Base-by-base conservation (phyloP, 257 asterid species). In the Jaltomata sinuosa region DNA sequence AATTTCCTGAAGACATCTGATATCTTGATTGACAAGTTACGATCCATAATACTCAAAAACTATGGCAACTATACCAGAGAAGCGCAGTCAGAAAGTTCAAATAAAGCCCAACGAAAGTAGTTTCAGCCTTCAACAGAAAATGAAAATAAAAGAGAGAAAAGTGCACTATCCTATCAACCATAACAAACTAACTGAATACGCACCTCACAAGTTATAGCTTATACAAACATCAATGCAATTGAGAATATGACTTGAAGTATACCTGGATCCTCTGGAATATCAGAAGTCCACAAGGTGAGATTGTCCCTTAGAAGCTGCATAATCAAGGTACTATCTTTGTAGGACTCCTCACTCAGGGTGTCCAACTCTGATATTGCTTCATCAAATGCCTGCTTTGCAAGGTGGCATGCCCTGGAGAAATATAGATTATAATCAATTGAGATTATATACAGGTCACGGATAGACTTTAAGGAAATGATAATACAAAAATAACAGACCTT, bases 211-310 rank as follows among this genome's bases (percentile, higher is more conserved):
- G 49, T 68, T 34, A 45, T 68, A 34, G 29, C 34, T 4, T 68
- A 68, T 34, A 68, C 16, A 9, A 34, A 68, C 29, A 68, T 68
- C 77, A 34, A 68, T 8, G 77, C 77, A 68, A 34, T 34, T 34
- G 29, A 68, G 77, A 34, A 68, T 68, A 34, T 4, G 27, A 68
- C 27, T 68, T 32, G 15, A 34, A 38, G 27, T 68, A 68, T 68
- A 68, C 77, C 77, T 68, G 77, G 11, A 68, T 68, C 77, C 77
- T 68, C 77, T 68, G 77, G 77, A 68, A 68, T 68, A 68, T 68
- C 77, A 68, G 77, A 18, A 68, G 77, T 68, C 77, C 77, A 68
- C 49, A 68, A 68, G 49, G 77, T 68, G 77, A 68, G 77, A 68
- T 68, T 68, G 49, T 68, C 77, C 77, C 77, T 68, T 0, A 68